Conservation (phyloP, 2,329 filamentous ascomycete species). For the Grosmannia serpens region DNA sequence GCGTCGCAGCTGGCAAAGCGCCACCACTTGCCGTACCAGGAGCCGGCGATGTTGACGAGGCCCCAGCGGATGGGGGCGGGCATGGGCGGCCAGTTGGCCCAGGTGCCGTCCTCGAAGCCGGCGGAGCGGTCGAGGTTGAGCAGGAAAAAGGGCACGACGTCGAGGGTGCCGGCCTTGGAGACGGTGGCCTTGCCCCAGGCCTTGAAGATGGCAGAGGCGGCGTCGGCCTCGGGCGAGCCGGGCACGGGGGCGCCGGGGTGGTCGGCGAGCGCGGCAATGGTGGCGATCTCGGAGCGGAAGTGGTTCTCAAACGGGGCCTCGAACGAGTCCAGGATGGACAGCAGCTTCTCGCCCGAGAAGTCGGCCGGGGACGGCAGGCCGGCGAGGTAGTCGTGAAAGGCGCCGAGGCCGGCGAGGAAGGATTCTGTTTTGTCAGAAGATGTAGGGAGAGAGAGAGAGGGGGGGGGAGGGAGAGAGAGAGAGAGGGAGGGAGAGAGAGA, state of each 20-base stretch:
- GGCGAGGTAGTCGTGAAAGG: conserved; percentile 41
- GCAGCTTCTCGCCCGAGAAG: conserved; percentile 32
- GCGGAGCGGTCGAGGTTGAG: conserved; percentile 48
- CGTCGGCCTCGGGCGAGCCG: conserved; percentile 30
- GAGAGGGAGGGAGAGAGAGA: too few species aligned
- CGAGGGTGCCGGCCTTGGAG: conserved; percentile 45
- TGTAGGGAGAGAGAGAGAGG: not conserved
- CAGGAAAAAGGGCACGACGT: conserved; percentile 54
- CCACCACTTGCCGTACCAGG: conserved; percentile 47
- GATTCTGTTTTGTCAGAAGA: conserved; percentile 19
- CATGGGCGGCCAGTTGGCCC: conserved; percentile 55
- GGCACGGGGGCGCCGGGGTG: conserved; percentile 39
- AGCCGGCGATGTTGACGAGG: conserved; percentile 45
- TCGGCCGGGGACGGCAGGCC: conserved; percentile 27
- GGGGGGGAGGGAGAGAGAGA: too few species aligned
- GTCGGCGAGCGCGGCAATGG: conserved; percentile 35
- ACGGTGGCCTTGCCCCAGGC: conserved; percentile 52
- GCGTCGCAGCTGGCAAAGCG: conserved; percentile 52
- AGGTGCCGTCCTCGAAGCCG: conserved; percentile 40
- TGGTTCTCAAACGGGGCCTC: conserved; percentile 38
- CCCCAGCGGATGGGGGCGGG: conserved; percentile 48
- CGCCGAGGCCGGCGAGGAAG: conserved; percentile 38
- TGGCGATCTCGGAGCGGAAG: conserved; percentile 43
- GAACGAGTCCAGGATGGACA: conserved; percentile 38
- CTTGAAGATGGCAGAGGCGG: conserved; percentile 41